These are phyloP conservation scores for Asclepias syriaca DNA, from an alignment of 257 asterid genomes.

Conservation along the genomic window DNA sequence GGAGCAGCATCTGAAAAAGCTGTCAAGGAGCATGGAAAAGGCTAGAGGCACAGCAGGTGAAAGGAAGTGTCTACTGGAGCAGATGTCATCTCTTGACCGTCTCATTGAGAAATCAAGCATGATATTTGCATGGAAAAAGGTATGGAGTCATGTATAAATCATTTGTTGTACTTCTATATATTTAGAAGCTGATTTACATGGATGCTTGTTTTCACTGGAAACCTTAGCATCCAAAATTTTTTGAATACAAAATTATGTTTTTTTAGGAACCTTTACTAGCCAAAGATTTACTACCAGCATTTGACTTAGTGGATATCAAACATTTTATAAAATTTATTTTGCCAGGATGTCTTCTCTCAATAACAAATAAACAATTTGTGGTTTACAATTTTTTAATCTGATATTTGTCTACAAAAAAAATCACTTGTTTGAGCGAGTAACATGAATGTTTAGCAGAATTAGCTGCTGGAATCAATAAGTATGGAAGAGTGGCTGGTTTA, in stretches of 20 bases:
- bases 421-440: background rate
- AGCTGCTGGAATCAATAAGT: background rate
- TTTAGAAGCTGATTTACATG: constrained; percentile 5
- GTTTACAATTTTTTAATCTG: background rate
- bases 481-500: background rate
- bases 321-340: background rate
- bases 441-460: background rate
- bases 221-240: background rate
- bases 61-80: constrained; percentile 65
- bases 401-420: background rate
- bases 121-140: constrained; percentile 68
- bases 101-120: constrained; percentile 73
- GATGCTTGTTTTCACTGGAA: background rate
- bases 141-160: constrained; percentile 18
- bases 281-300: background rate
- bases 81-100: constrained; percentile 54
- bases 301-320: too few species aligned
- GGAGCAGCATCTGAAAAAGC: constrained; percentile 73
- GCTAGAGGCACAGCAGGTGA: constrained; percentile 66
- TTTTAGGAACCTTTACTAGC: background rate
- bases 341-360: background rate
- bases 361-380: background rate
- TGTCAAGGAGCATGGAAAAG: constrained; percentile 51
- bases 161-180: constrained; percentile 14
- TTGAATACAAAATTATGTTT: background rate